These are phyloP conservation scores for Ormosia semicastrata DNA, from an alignment of 306 rosid genomes.

Conservation along the genomic window DNA sequence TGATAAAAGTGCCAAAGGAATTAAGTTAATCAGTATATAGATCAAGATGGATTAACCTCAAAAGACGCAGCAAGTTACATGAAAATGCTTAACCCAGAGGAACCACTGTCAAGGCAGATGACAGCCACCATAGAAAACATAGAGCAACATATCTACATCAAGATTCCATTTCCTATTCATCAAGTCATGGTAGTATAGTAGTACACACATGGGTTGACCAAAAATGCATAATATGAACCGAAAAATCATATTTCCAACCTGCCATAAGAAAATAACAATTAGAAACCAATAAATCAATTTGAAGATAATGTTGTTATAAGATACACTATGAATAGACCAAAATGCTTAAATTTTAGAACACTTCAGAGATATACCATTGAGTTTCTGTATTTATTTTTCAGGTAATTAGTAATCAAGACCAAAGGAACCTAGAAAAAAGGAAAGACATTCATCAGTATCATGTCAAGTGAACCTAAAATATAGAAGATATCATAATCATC, in stretches of 20 bases:
- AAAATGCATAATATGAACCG: conserved; percentile 93
- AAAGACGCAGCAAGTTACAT: conserved; percentile 2
- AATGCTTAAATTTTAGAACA: not conserved
- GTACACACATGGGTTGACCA: conserved; percentile 92
- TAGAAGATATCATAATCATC: not conserved
- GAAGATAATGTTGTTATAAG: not conserved
- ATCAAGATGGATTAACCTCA: conserved; percentile 16
- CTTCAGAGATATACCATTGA: conserved; percentile 66
- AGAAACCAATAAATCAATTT: conserved; percentile 17
- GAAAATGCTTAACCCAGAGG: conserved; percentile 17
- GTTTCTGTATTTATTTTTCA: conserved; percentile 69
- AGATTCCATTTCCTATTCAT: conserved; percentile 68
- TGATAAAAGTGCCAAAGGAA: conserved; percentile 1
- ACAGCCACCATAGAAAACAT: conserved; percentile 6
- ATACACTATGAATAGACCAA: not conserved
- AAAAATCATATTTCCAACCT: conserved; percentile 95
- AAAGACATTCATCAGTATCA: conserved; percentile 14
- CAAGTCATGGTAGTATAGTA: conserved; percentile 91
- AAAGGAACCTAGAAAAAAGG: conserved; percentile 63
- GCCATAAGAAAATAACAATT: conserved; percentile 15
- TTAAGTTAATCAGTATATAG: not conserved
- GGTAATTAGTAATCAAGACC: conserved; percentile 78
- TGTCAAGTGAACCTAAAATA: conserved; percentile 1
- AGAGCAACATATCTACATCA: conserved; percentile 33
- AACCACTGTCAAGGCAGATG: conserved; percentile 9